These are phyloP conservation scores for Populus euphratica DNA, from an alignment of 345 rosid species.

Conservation along the genomic window DNA sequence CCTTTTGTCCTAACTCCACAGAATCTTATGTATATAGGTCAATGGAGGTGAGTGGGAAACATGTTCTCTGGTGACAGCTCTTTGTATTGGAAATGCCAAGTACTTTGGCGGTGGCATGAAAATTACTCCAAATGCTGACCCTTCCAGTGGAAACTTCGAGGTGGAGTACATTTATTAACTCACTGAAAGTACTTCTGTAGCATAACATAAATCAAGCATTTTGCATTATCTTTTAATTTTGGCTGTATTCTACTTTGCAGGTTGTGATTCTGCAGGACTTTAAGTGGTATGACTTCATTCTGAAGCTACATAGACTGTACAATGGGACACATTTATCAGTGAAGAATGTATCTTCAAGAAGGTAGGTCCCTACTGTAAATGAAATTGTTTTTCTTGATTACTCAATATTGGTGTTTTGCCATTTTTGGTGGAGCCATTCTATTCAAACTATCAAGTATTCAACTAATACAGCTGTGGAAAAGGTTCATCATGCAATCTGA, in stretches of 20 bases:
- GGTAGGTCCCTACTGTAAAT: constrained; percentile 32
- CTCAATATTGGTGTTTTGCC: not conserved
- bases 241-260: constrained; percentile 36
- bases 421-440: constrained; percentile 2
- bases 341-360: constrained; percentile 68
- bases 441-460: not conserved
- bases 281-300: constrained; percentile 83
- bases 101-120: constrained; percentile 99
- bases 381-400: constrained; percentile 2
- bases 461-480: not conserved
- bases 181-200: not conserved
- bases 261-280: constrained; percentile 89
- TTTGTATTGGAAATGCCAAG: constrained; percentile 91
- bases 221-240: constrained; percentile 19
- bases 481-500: not conserved
- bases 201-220: not conserved
- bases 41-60: constrained; percentile 82
- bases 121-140: constrained; percentile 88
- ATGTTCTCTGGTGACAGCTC: constrained; percentile 73
- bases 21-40: constrained; percentile 38
- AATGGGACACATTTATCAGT: constrained; percentile 79
- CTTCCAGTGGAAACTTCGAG: constrained; percentile 73
- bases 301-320: constrained; percentile 70
- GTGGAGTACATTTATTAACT: constrained; percentile 29
- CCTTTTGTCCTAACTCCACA: constrained; percentile 3